phyloP scores from a whole-genome alignment of 495 filamentous ascomycete species.

The Collariella sp. region DNA sequence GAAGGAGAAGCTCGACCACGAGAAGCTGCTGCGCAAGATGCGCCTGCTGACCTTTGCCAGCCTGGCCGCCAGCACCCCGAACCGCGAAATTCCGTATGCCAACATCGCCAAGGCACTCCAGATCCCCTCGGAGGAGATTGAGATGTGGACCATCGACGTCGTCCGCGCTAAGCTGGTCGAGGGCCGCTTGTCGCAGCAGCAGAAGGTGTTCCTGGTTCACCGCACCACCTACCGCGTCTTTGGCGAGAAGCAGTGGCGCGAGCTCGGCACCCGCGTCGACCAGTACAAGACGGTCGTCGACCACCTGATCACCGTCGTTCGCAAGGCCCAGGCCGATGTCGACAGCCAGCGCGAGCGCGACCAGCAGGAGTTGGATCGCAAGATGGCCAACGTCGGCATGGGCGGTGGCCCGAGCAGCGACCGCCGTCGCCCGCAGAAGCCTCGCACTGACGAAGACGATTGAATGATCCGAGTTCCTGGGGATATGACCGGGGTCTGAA shows the following conservation, averaged over 20 bases:
- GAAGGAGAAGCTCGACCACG: slow-evolving; percentile 54
- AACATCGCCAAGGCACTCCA: slow-evolving; percentile 74
- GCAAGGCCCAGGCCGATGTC: slow-evolving; percentile 63
- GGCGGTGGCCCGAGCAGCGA: slow-evolving; percentile 22
- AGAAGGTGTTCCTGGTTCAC: slow-evolving; percentile 88
- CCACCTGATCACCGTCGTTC: slow-evolving; percentile 65
- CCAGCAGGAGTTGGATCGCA: slow-evolving; percentile 48
- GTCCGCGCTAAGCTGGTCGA: slow-evolving; percentile 92
- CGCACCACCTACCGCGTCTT: slow-evolving; percentile 91
- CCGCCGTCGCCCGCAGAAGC: slow-evolving; percentile 26
- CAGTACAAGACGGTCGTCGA: slow-evolving; percentile 75
- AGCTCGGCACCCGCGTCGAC: slow-evolving; percentile 80
- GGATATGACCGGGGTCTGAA: slow-evolving; percentile 4
- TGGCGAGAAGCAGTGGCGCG: slow-evolving; percentile 94
- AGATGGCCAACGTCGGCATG: slow-evolving; percentile 38
- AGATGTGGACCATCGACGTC: slow-evolving; percentile 97
- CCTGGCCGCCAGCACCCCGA: slow-evolving; percentile 70
- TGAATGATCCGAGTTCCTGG: slow-evolving; percentile 18
- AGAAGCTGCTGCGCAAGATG: slow-evolving; percentile 73
- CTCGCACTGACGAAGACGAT: slow-evolving; percentile 41
- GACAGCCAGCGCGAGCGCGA: slow-evolving; percentile 52
- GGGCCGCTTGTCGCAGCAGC: slow-evolving; percentile 85
- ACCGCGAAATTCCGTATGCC: slow-evolving; percentile 75
- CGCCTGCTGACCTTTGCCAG: slow-evolving; percentile 88
- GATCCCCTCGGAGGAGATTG: slow-evolving; percentile 72